Conservation (phyloP, 2,329 filamentous ascomycete species). For the Aspergillus terreus region DNA sequence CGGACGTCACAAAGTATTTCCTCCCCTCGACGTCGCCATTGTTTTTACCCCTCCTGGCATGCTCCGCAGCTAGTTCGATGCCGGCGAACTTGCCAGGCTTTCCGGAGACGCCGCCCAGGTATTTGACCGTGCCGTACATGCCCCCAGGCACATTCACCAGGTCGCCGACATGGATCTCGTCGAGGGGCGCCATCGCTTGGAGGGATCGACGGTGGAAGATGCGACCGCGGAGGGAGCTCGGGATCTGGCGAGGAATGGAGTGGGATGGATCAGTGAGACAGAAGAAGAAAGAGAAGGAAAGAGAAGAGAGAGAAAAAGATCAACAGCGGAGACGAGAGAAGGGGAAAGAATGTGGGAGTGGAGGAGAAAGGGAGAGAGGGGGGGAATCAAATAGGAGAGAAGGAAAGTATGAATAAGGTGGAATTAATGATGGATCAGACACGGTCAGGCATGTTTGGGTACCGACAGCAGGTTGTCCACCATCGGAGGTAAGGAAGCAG, state of each 20-base stretch:
- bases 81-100: constrained; percentile 91
- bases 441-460: not conserved
- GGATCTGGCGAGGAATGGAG: not conserved
- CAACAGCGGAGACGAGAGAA: constrained; percentile 14
- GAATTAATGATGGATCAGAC: constrained; percentile 15
- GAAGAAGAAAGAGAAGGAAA: not conserved
- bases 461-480: too few relatives aligned
- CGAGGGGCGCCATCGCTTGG: constrained; percentile 31
- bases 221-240: not conserved
- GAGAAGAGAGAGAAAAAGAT: constrained; percentile 9
- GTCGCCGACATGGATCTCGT: constrained; percentile 71
- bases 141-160: constrained; percentile 86
- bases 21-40: constrained; percentile 88
- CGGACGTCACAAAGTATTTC: constrained; percentile 75
- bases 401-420: not conserved
- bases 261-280: constrained; percentile 1
- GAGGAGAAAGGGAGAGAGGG: constrained; percentile 11
- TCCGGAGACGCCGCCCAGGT: constrained; percentile 78
- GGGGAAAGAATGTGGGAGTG: constrained; percentile 5
- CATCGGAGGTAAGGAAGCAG: not conserved
- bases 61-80: constrained; percentile 80
- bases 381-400: not conserved
- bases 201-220: constrained; percentile 1
- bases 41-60: constrained; percentile 84
- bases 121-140: constrained; percentile 87